phyloP scores from a whole-genome alignment of 2,329 filamentous ascomycete genomes.

The Bipolaris zeicola region DNA sequence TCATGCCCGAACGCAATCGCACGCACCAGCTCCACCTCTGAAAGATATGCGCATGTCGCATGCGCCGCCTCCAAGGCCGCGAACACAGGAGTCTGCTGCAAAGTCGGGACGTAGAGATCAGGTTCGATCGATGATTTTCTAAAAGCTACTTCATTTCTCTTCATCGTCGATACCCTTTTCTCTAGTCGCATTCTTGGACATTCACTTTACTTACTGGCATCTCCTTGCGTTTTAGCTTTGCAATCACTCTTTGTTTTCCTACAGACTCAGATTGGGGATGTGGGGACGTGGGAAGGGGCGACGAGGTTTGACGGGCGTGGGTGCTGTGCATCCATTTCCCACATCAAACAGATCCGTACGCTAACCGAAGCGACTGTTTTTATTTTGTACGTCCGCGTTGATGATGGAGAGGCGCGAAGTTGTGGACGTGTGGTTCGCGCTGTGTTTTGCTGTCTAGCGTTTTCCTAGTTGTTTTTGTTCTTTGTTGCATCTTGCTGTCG shows the following conservation, averaged over 20 bases:
- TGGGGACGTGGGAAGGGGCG: conserved; percentile 15
- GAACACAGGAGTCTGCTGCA: conserved; percentile 32
- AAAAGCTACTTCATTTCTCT: conserved; percentile 22
- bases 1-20: conserved; percentile 42
- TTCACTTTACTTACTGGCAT: conserved; percentile 34
- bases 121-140: conserved; percentile 52
- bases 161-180: conserved; percentile 32
- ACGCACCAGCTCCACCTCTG: conserved; percentile 38
- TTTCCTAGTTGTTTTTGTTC: not conserved
- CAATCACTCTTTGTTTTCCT: conserved; percentile 22
- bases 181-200: conserved; percentile 20
- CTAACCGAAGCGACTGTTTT: conserved; percentile 3
- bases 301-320: conserved; percentile 12
- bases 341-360: not conserved
- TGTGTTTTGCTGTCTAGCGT: not conserved
- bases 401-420: not conserved
- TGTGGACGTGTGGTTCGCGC: not conserved
- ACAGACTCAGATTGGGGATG: conserved; percentile 32
- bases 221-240: conserved; percentile 34
- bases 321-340: conserved; percentile 26
- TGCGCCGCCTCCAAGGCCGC: conserved; percentile 39
- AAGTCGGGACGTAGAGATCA: conserved; percentile 42
- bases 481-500: not conserved
- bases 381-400: not conserved
- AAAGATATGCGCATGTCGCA: conserved; percentile 37